Evolutionary conservation across 352 stramenopile species (phyloP).

Genomic region (Phytopythium sindhum): DNA sequence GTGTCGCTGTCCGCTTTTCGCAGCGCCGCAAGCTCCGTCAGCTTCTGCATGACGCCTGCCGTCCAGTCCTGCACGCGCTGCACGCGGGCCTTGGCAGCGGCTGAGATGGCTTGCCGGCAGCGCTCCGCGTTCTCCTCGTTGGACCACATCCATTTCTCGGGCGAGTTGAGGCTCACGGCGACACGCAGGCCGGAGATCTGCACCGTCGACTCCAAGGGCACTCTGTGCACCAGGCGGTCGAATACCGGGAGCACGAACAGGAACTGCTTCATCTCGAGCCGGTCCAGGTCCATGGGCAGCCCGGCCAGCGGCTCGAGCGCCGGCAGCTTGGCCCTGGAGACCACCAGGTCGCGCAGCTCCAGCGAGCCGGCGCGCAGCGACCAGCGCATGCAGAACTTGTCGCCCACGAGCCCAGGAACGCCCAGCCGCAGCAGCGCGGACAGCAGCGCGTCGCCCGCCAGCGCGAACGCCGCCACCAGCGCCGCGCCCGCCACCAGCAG

Average conservation of each 20-base stretch:
- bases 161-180: constrained; percentile 48
- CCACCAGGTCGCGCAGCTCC: constrained; percentile 51
- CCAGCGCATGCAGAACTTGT: constrained; percentile 58
- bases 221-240: constrained; percentile 20
- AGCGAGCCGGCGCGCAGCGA: constrained; percentile 57
- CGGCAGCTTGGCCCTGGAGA: constrained; percentile 40
- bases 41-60: constrained; percentile 47
- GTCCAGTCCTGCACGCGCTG: constrained; percentile 60
- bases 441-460: constrained; percentile 57
- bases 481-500: constrained; percentile 28
- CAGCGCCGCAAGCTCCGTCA: constrained; percentile 45
- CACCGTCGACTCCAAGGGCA: constrained; percentile 43
- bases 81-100: constrained; percentile 47
- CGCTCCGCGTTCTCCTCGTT: constrained; percentile 60
- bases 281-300: constrained; percentile 63
- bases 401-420: constrained; percentile 38
- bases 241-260: constrained; percentile 53
- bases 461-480: constrained; percentile 27
- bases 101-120: constrained; percentile 46
- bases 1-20: constrained; percentile 27
- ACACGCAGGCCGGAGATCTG: constrained; percentile 53
- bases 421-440: constrained; percentile 49
- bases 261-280: constrained; percentile 51
- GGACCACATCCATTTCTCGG: constrained; percentile 78
- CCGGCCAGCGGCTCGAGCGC: constrained; percentile 55